A percentile compares a stretch with the other conserved stretches of the same genome.
Evolutionary conservation across 768 basidiomycete genomes (phyloP).

Genomic region (Boletus pseudo-olivaceus): DNA sequence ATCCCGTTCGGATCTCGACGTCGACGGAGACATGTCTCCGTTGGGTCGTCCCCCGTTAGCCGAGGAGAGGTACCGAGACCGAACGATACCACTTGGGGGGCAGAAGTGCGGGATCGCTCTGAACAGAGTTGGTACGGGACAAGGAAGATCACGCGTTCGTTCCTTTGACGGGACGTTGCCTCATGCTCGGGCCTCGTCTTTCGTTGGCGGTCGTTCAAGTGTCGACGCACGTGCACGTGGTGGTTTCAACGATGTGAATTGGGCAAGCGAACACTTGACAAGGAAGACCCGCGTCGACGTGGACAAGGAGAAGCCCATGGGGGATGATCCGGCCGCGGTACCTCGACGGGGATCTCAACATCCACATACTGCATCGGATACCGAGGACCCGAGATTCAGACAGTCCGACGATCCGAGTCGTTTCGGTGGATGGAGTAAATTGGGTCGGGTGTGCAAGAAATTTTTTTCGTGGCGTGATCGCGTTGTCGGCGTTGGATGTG

Average conservation of each 20-base stretch:
- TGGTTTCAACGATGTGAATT: neutral
- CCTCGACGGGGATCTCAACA: neutral
- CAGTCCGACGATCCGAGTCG: neutral
- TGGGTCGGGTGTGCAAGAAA: constrained; percentile 6
- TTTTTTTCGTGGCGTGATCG: constrained; percentile 13
- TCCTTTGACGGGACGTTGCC: neutral
- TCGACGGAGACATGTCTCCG: constrained; percentile 1
- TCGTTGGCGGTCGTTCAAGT: neutral
- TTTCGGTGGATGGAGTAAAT: neutral
- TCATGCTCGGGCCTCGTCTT: neutral
- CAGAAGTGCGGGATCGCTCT: neutral
- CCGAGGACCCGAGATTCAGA: neutral
- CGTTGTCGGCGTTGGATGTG: neutral
- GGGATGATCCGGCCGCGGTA: constrained; percentile 18
- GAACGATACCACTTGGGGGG: neutral
- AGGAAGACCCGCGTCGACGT: neutral
- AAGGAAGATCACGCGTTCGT: neutral
- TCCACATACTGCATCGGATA: neutral
- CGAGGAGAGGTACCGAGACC: neutral
- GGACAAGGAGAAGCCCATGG: neutral
- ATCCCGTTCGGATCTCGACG: neutral
- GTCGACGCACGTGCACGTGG: neutral
- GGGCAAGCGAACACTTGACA: neutral
- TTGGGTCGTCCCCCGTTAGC: neutral
- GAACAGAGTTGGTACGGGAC: neutral